These are phyloP conservation scores for Mycogone perniciosa DNA, from an alignment of 2,329 filamentous ascomycete species.

Conservation along the genomic window DNA sequence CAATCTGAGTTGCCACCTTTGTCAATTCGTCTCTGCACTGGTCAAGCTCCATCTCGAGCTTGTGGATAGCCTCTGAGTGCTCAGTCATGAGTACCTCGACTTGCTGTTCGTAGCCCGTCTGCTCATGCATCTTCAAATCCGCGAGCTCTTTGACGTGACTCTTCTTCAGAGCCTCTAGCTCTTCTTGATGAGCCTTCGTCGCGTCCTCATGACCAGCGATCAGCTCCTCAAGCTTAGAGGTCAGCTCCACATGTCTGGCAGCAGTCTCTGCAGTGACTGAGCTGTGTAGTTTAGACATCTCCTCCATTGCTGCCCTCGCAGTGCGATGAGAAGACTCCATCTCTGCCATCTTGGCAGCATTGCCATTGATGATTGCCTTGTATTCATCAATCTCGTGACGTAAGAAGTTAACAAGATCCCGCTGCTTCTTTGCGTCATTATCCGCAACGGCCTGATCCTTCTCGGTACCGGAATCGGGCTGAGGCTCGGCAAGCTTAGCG, in stretches of 20 bases:
- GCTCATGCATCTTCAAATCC: slow-evolving; percentile 42
- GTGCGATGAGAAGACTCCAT: slow-evolving; percentile 66
- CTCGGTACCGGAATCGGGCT: slow-evolving; percentile 33
- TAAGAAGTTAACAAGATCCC: slow-evolving; percentile 54
- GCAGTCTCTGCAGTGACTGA: slow-evolving; percentile 38
- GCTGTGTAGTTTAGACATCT: slow-evolving; percentile 55
- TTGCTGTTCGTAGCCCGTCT: slow-evolving; percentile 51
- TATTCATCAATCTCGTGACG: slow-evolving; percentile 76
- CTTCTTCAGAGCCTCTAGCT: slow-evolving; percentile 41
- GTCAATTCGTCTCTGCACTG: slow-evolving; percentile 61
- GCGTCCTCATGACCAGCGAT: slow-evolving; percentile 54
- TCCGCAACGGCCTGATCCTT: slow-evolving; percentile 18
- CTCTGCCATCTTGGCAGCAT: slow-evolving; percentile 62
- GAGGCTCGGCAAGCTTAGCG: slow-evolving; percentile 41
- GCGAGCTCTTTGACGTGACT: slow-evolving; percentile 46
- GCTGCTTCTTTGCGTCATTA: slow-evolving; percentile 45
- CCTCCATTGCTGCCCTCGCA: slow-evolving; percentile 61
- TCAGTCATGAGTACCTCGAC: slow-evolving; percentile 53
- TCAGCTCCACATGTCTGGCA: slow-evolving; percentile 40
- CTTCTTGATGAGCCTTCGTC: slow-evolving; percentile 48
- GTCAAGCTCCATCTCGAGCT: slow-evolving; percentile 55
- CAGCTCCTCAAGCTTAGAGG: slow-evolving; percentile 50
- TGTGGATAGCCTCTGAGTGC: slow-evolving; percentile 49
- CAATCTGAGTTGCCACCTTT: slow-evolving; percentile 58
- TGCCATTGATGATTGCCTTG: slow-evolving; percentile 63